Evolutionary conservation across 2,329 filamentous ascomycete genomes (phyloP).

Genomic region (Boeremia exigua): DNA sequence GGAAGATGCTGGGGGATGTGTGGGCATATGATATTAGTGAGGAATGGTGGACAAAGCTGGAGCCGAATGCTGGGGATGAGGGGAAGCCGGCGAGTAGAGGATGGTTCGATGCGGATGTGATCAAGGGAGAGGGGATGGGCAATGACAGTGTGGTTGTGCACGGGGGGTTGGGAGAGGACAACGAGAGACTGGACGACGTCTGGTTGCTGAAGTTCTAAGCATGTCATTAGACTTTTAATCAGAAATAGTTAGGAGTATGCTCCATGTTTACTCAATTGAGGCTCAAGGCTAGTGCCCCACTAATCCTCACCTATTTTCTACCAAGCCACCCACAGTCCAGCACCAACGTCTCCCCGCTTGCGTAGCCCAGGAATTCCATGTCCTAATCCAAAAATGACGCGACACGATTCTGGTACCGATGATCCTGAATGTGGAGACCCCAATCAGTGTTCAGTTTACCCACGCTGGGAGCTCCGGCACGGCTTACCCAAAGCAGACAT

Average conservation of each 20-base stretch:
- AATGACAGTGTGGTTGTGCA: constrained; percentile 54
- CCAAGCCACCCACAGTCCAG: background rate
- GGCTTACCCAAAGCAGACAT: constrained; percentile 26
- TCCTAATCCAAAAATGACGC: background rate
- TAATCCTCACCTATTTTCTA: background rate
- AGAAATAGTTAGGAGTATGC: background rate
- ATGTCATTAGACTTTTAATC: background rate
- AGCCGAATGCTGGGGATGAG: constrained; percentile 24
- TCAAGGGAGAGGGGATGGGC: constrained; percentile 28
- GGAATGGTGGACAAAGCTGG: constrained; percentile 43
- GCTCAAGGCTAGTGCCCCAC: background rate
- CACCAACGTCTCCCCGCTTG: too few relatives aligned
- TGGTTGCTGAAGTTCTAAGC: constrained; percentile 52
- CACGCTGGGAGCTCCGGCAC: constrained; percentile 24
- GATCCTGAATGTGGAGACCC: background rate
- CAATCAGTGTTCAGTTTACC: constrained; percentile 15
- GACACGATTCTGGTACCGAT: background rate
- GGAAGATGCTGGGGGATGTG: constrained; percentile 61
- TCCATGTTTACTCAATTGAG: background rate
- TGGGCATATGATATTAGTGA: constrained; percentile 55
- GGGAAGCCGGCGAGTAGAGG: constrained; percentile 53
- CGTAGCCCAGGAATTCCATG: background rate
- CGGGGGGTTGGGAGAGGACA: constrained; percentile 60
- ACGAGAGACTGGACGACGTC: constrained; percentile 58
- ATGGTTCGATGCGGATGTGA: constrained; percentile 61